Evolutionary conservation across 352 stramenopile genomes (phyloP).

Genomic region (Phytophthora megakarya): DNA sequence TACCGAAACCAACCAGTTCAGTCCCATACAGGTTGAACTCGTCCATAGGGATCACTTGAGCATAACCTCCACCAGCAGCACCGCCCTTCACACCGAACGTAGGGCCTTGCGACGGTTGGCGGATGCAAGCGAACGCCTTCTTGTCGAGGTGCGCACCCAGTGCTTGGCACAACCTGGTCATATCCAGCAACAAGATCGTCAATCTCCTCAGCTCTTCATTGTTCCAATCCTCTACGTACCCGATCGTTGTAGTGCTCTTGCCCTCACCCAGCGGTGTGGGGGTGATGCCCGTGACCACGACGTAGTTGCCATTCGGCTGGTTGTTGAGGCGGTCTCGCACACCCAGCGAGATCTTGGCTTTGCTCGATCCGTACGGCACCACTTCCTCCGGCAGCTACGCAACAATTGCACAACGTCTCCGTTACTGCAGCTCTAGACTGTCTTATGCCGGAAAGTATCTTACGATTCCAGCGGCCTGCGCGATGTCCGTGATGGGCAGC

Average conservation of each 20-base stretch:
- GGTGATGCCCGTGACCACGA: slow-evolving; percentile 97
- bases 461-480: slow-evolving; percentile 69
- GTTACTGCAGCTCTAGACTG: slow-evolving; percentile 2
- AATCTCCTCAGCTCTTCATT: slow-evolving; percentile 3
- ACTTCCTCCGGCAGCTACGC: slow-evolving; percentile 80
- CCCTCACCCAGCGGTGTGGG: slow-evolving; percentile 97
- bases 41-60: slow-evolving; percentile 96
- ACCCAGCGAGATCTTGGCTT: slow-evolving; percentile 93
- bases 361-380: slow-evolving; percentile 88
- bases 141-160: slow-evolving; percentile 92
- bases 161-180: slow-evolving; percentile 92
- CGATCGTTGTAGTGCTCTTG: slow-evolving; percentile 99
- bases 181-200: slow-evolving; percentile 48
- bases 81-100: slow-evolving; percentile 98
- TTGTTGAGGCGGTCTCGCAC: slow-evolving; percentile 91
- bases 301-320: slow-evolving; percentile 95
- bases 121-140: slow-evolving; percentile 97
- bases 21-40: slow-evolving; percentile 97
- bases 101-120: slow-evolving; percentile 96
- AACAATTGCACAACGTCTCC: slow-evolving; percentile 20
- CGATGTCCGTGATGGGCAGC: slow-evolving; percentile 71
- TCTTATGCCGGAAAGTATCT: slow-evolving; percentile 18
- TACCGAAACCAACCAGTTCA: not conserved
- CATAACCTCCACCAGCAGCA: slow-evolving; percentile 88
- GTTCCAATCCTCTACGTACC: slow-evolving; percentile 46